phyloP scores from a whole-genome alignment of 805 yeast species.

The Nakazawaea wyomingensis region DNA sequence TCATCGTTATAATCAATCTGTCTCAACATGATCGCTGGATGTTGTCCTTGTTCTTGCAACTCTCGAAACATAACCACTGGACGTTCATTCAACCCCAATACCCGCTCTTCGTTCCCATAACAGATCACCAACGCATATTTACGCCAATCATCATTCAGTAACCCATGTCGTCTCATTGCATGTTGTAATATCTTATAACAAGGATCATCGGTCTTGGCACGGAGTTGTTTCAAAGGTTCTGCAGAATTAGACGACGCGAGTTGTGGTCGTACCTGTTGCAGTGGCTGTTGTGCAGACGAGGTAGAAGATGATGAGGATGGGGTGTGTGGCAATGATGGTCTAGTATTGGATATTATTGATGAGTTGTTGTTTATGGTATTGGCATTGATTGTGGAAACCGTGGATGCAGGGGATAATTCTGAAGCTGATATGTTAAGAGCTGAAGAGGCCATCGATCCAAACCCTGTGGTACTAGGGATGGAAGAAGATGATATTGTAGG shows the following conservation, averaged over 20 bases:
- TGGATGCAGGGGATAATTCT: no score
- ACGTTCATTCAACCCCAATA: constrained; percentile 76
- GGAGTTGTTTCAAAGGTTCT: constrained; percentile 77
- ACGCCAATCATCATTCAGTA: constrained; percentile 76
- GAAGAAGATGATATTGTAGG: constrained; percentile 13
- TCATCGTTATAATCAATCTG: constrained; percentile 54
- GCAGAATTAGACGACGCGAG: constrained; percentile 18
- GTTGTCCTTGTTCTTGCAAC: constrained; percentile 75
- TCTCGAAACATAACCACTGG: constrained; percentile 86
- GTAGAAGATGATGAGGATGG: no score
- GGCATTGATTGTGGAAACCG: no score
- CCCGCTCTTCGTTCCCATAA: constrained; percentile 85
- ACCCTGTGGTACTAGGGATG: no score
- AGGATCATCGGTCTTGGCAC: constrained; percentile 88
- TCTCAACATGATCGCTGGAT: constrained; percentile 89
- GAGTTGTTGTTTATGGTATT: background rate
- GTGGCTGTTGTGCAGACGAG: constrained; percentile 9
- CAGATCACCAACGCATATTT: constrained; percentile 85
- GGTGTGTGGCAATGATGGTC: no score
- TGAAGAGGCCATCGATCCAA: no score
- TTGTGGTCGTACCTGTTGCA: constrained; percentile 5
- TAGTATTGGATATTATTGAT: no score
- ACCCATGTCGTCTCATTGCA: constrained; percentile 80
- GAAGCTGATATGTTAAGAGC: no score
- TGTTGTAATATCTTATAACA: constrained; percentile 83